These are phyloP conservation scores for Cyclotella distinguenda DNA, from an alignment of 108 stramenopile species.

Conservation along the genomic window DNA sequence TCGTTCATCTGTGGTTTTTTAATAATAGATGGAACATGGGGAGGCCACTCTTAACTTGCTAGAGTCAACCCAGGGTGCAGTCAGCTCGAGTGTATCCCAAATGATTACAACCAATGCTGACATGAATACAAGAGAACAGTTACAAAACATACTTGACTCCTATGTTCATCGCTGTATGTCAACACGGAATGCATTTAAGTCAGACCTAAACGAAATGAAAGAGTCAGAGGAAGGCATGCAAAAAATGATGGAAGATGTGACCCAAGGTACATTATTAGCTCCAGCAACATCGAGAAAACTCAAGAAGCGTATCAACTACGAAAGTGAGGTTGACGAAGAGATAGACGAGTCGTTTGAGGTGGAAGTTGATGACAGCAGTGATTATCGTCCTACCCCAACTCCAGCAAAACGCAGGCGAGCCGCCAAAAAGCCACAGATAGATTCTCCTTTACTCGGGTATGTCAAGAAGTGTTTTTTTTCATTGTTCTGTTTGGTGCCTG, in stretches of 20 bases:
- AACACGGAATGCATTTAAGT: slow-evolving; percentile 24
- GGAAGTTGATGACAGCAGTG: slow-evolving; percentile 37
- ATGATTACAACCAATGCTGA: slow-evolving; percentile 26
- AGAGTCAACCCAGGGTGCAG: slow-evolving; percentile 50
- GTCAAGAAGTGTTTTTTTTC: background rate
- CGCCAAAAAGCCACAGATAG: slow-evolving; percentile 4
- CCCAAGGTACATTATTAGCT: slow-evolving; percentile 28
- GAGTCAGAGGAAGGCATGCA: slow-evolving; percentile 31
- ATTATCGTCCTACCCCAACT: slow-evolving; percentile 36
- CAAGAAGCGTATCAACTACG: slow-evolving; percentile 1
- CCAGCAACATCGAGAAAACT: slow-evolving; percentile 23
- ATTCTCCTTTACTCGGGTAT: background rate
- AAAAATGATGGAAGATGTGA: slow-evolving; percentile 36
- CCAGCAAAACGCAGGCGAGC: slow-evolving; percentile 14
- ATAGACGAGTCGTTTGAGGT: slow-evolving; percentile 43
- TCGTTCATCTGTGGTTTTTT: background rate
- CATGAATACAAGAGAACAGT: slow-evolving; percentile 10
- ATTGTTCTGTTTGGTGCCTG: background rate
- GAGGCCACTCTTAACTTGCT: slow-evolving; percentile 54
- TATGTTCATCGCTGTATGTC: slow-evolving; percentile 33
- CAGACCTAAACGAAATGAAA: slow-evolving; percentile 31
- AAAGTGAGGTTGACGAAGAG: slow-evolving; percentile 30
- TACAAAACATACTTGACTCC: slow-evolving; percentile 40
- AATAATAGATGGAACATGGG: slow-evolving; percentile 41
- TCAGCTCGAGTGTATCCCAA: slow-evolving; percentile 39